These are phyloP conservation scores for Cymbidium sinense DNA, from an alignment of 106 monocot species.

Conservation along the genomic window DNA sequence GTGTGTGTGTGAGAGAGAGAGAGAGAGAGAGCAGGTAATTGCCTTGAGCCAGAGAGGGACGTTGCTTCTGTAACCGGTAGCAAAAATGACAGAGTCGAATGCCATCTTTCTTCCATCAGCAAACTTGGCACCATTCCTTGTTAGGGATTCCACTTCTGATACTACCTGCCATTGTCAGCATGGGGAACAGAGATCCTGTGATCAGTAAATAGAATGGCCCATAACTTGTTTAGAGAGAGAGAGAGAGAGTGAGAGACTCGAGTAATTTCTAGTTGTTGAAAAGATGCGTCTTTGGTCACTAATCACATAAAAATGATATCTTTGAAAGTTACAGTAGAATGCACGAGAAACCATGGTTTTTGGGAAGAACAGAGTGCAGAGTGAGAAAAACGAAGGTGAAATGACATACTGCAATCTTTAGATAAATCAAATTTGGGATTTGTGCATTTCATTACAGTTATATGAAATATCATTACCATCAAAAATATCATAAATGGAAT, in stretches of 20 bases:
- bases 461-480: background rate
- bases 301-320: background rate
- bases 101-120: conserved; percentile 47
- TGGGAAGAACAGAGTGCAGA: background rate
- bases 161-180: conserved; percentile 42
- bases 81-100: conserved; percentile 55
- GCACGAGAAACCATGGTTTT: background rate
- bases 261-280: conserved; percentile 1
- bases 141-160: conserved; percentile 60
- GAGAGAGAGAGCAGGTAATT: background rate
- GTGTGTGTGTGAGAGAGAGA: background rate
- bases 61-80: conserved; percentile 63
- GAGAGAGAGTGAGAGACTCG: background rate
- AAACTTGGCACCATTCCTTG: conserved; percentile 54
- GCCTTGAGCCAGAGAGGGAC: conserved; percentile 67
- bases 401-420: conserved; percentile 12
- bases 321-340: conserved; percentile 3
- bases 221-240: conserved; percentile 6
- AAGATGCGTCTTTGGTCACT: background rate
- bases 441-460: conserved; percentile 4
- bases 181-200: conserved; percentile 7
- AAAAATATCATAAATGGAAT: no score
- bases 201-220: conserved; percentile 7
- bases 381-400: background rate
- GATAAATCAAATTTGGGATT: conserved; percentile 13